A percentile compares a stretch with the other conserved stretches of the same genome.
Evolutionary conservation across 306 rosid species (phyloP).

Genomic region (Abrus precatorius): DNA sequence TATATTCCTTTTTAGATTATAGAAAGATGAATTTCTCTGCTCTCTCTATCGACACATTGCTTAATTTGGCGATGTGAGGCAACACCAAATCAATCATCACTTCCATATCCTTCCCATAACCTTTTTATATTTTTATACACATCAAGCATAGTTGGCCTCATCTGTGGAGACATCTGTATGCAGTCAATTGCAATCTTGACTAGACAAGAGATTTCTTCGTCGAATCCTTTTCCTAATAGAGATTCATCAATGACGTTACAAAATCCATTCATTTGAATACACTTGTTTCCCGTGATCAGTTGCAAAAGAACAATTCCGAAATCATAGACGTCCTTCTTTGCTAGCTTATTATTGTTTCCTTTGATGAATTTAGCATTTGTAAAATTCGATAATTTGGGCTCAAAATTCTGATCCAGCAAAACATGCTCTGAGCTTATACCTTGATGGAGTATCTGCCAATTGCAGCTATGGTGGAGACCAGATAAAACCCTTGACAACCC

Average conservation of each 20-base stretch:
- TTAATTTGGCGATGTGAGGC: not conserved
- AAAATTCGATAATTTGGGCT: not conserved
- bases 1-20: no score
- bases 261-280: not conserved
- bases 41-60: no score
- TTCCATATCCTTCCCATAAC: not conserved
- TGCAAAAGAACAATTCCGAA: not conserved
- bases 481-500: not conserved
- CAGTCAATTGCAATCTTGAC: not conserved
- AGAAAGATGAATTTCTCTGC: no score
- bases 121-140: not conserved
- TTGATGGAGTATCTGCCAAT: not conserved
- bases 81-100: not conserved
- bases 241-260: not conserved
- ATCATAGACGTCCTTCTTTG: not conserved
- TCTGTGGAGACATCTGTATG: not conserved
- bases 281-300: not conserved
- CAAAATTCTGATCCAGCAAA: conserved; percentile 1
- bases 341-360: not conserved
- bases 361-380: not conserved
- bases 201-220: conserved; percentile 13
- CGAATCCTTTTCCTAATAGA: conserved; percentile 24
- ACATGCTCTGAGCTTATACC: not conserved
- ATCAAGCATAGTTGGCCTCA: not conserved
- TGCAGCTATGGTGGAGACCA: not conserved